phyloP scores from a whole-genome alignment of 2,329 filamentous ascomycete species.

The Helminthosporium solani region DNA sequence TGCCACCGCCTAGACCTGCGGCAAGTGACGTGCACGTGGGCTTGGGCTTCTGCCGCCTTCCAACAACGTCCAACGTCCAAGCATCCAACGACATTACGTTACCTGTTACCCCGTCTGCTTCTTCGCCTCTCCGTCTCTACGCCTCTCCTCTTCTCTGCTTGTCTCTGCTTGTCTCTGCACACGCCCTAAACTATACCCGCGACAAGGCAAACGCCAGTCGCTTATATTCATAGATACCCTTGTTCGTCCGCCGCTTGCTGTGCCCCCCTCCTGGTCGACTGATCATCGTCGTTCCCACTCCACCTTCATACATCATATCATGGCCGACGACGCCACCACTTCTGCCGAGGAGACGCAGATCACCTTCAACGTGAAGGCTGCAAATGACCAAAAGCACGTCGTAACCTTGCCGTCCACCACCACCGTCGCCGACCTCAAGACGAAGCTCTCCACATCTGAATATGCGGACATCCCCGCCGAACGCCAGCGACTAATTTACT shows the following conservation, averaged over 20 bases:
- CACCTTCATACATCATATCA: conserved; percentile 40
- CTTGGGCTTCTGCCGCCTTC: conserved; percentile 32
- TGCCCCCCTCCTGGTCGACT: too few relatives aligned
- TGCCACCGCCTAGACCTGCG: too few relatives aligned
- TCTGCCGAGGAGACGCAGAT: conserved; percentile 68
- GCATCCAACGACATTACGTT: too few relatives aligned
- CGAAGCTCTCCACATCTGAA: conserved; percentile 76
- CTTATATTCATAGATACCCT: too few relatives aligned
- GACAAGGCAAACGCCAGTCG: conserved; percentile 4
- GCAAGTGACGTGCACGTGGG: conserved; percentile 2
- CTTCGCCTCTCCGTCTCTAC: too few relatives aligned
- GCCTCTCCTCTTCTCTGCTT: neutral
- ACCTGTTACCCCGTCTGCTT: too few relatives aligned
- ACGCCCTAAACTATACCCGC: conserved; percentile 1
- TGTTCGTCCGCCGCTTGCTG: too few relatives aligned
- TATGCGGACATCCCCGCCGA: conserved; percentile 85
- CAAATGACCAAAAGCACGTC: conserved; percentile 80
- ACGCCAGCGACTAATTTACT: conserved; percentile 94
- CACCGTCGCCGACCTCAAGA: conserved; percentile 83
- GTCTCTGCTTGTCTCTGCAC: neutral
- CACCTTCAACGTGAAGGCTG: conserved; percentile 97
- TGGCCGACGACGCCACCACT: conserved; percentile 64
- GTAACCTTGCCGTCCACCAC: conserved; percentile 77
- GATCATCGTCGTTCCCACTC: too few relatives aligned
- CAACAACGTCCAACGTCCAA: conserved; percentile 21